Percentiles rank a stretch among this genome's conserved stretches.
Evolutionary conservation across 306 rosid species (phyloP).

Genomic region (Hylodesmum podocarpum): DNA sequence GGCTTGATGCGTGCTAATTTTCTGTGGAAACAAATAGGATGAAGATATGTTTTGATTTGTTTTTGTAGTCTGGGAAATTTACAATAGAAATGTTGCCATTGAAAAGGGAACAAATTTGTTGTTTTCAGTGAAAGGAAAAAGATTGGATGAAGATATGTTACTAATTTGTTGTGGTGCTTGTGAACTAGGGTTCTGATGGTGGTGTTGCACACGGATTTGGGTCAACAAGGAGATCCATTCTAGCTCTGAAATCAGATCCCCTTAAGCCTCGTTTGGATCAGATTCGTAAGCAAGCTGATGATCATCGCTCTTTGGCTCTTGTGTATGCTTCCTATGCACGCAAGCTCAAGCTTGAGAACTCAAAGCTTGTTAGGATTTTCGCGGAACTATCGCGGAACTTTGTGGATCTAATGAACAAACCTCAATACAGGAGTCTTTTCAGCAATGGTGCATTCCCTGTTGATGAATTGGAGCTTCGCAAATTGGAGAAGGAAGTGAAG

Average conservation of each 20-base stretch:
- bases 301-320: slow-evolving; percentile 73
- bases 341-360: slow-evolving; percentile 87
- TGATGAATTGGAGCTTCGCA: slow-evolving; percentile 71
- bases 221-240: slow-evolving; percentile 57
- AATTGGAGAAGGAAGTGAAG: slow-evolving; percentile 90
- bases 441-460: slow-evolving; percentile 53
- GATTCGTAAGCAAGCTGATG: slow-evolving; percentile 97
- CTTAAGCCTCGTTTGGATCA: slow-evolving; percentile 86
- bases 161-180: background rate
- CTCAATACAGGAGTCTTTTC: slow-evolving; percentile 50
- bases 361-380: slow-evolving; percentile 79
- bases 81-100: too few species aligned
- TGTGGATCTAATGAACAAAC: slow-evolving; percentile 68
- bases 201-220: slow-evolving; percentile 45
- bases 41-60: too few species aligned
- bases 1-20: too few species aligned
- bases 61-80: too few species aligned
- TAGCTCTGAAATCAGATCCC: slow-evolving; percentile 82
- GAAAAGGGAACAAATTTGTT: too few species aligned
- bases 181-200: slow-evolving; percentile 54
- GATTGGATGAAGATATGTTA: background rate
- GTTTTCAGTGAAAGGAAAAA: background rate
- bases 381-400: slow-evolving; percentile 76
- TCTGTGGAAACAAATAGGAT: too few species aligned
- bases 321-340: slow-evolving; percentile 81